A percentile compares a stretch with the other conserved stretches of the same genome.
Evolutionary conservation across 257 asterid genomes (phyloP).

Genomic region (Przewalskia tangutica): DNA sequence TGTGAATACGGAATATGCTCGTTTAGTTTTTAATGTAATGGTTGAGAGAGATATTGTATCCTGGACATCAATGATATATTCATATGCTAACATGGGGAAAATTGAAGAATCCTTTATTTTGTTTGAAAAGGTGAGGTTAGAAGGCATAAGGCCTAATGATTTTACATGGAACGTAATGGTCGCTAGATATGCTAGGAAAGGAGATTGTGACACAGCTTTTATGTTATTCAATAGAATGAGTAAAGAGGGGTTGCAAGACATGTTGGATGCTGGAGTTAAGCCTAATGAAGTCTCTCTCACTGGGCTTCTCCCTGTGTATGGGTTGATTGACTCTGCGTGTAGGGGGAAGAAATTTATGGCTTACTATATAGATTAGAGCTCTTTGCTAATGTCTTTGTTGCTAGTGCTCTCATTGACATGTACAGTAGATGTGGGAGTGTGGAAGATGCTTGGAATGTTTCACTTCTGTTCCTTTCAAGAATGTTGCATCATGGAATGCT

Average conservation of each 20-base stretch:
- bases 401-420: slow-evolving; percentile 52
- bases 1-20: slow-evolving; percentile 23
- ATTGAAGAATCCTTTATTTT: slow-evolving; percentile 30
- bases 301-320: slow-evolving; percentile 45
- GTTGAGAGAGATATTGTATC: slow-evolving; percentile 44
- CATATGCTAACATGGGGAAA: slow-evolving; percentile 35
- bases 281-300: slow-evolving; percentile 56
- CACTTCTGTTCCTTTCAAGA: slow-evolving; percentile 23
- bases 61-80: slow-evolving; percentile 52
- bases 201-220: slow-evolving; percentile 41
- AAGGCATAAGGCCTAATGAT: slow-evolving; percentile 40
- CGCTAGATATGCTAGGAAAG: slow-evolving; percentile 36
- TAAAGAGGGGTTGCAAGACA: slow-evolving; percentile 27
- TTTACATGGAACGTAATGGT: slow-evolving; percentile 53
- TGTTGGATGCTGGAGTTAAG: slow-evolving; percentile 37
- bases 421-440: slow-evolving; percentile 57
- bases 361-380: slow-evolving; percentile 32
- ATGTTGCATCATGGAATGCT: slow-evolving; percentile 50
- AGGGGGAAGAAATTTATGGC: slow-evolving; percentile 49
- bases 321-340: slow-evolving; percentile 27
- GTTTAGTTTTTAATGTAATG: slow-evolving; percentile 45
- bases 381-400: slow-evolving; percentile 36
- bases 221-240: slow-evolving; percentile 32
- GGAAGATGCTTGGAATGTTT: slow-evolving; percentile 28
- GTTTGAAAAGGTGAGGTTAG: slow-evolving; percentile 39